Evolutionary conservation across 2,329 filamentous ascomycete species (phyloP).

Genomic region (Cordyceps militaris): DNA sequence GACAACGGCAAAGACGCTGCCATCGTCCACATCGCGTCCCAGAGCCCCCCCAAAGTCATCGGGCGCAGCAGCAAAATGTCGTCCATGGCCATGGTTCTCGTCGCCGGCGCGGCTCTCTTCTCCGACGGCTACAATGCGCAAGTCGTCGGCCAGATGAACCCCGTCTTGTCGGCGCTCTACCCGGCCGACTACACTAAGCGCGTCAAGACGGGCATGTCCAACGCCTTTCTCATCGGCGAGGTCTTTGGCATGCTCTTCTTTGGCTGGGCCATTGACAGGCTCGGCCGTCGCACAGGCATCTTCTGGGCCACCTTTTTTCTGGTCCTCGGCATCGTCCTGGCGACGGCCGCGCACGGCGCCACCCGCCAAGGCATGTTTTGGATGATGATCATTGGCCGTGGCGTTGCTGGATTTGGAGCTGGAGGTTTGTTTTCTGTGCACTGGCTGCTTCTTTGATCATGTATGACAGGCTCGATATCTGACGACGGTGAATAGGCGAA

Average conservation of each 20-base stretch:
- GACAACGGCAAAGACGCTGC: conserved; percentile 4
- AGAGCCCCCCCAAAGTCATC: neutral
- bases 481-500: conserved; percentile 18
- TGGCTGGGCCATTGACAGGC: conserved; percentile 36
- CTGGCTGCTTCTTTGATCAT: too few species aligned
- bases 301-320: conserved; percentile 38
- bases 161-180: conserved; percentile 25
- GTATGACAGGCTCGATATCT: neutral
- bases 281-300: conserved; percentile 39
- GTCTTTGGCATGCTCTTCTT: conserved; percentile 35
- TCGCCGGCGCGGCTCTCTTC: conserved; percentile 25
- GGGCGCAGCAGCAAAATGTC: neutral
- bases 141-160: conserved; percentile 28
- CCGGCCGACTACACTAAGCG: conserved; percentile 24
- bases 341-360: conserved; percentile 35
- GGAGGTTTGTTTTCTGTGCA: conserved; percentile 24
- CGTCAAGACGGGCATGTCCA: conserved; percentile 33
- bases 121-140: conserved; percentile 30
- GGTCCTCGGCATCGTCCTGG: conserved; percentile 38
- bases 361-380: conserved; percentile 40
- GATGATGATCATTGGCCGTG: conserved; percentile 43
- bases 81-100: conserved; percentile 19
- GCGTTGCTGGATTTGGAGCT: conserved; percentile 39
- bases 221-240: conserved; percentile 33
- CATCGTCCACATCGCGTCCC: neutral